phyloP scores from a whole-genome alignment of 495 filamentous ascomycete species.

The Aspergillus bertholletiae region DNA sequence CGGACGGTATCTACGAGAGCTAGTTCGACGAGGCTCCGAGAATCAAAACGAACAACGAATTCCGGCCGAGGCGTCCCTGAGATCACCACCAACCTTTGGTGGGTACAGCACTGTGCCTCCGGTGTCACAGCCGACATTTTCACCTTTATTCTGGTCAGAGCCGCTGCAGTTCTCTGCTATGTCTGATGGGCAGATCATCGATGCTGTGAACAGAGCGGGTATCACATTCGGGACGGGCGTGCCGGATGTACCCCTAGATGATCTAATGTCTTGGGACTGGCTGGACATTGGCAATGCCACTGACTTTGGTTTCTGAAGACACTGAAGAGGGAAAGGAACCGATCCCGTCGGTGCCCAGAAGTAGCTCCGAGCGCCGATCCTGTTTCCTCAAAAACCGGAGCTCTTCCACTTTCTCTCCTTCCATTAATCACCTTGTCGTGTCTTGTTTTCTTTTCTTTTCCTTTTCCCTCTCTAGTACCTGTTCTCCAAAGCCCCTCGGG shows the following conservation, averaged over 20 bases:
- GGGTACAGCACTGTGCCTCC: conserved; percentile 13
- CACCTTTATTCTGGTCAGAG: conserved; percentile 42
- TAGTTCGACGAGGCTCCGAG: conserved; percentile 41
- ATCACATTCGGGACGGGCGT: conserved; percentile 52
- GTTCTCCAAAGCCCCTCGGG: too few species aligned
- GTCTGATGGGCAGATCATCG: conserved; percentile 62
- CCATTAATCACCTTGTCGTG: too few species aligned
- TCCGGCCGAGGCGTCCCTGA: conserved; percentile 11
- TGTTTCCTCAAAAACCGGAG: not conserved
- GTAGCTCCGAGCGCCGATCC: conserved; percentile 35
- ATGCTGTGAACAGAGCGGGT: conserved; percentile 57
- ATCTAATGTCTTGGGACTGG: conserved; percentile 56
- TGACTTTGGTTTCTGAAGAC: conserved; percentile 31
- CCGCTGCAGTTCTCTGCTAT: conserved; percentile 63
- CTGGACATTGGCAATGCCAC: conserved; percentile 53
- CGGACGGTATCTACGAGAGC: conserved; percentile 57
- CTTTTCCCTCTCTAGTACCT: too few species aligned
- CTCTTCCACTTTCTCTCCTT: not conserved
- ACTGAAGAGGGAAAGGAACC: not conserved
- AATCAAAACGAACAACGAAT: conserved; percentile 4
- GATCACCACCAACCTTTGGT: conserved; percentile 13
- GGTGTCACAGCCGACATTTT: conserved; percentile 16
- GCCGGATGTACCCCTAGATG: conserved; percentile 52
- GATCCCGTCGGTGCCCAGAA: conserved; percentile 34
- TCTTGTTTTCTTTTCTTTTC: too few species aligned